These are phyloP conservation scores for Kodamaea derodonti DNA, from an alignment of 1,139 yeast species.

Conservation along the genomic window DNA sequence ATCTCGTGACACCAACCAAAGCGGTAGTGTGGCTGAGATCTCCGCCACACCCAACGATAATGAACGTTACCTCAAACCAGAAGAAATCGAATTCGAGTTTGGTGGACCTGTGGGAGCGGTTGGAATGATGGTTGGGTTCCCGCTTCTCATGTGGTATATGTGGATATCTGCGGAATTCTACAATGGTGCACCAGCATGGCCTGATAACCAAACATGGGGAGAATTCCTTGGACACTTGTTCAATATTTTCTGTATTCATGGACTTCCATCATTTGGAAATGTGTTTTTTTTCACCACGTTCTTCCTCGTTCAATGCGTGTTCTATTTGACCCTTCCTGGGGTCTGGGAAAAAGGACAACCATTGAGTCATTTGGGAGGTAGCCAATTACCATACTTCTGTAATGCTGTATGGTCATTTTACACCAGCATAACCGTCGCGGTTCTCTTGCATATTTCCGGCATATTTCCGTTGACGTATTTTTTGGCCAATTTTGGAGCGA, in stretches of 20 bases:
- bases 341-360: slow-evolving; percentile 95
- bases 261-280: slow-evolving; percentile 64
- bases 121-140: slow-evolving; percentile 94
- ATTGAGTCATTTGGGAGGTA: slow-evolving; percentile 69
- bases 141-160: slow-evolving; percentile 92
- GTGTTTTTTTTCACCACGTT: slow-evolving; percentile 72
- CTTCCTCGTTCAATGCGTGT: slow-evolving; percentile 63
- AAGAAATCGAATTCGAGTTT: slow-evolving; percentile 70
- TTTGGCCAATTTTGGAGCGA: slow-evolving; percentile 80
- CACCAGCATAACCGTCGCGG: slow-evolving; percentile 53
- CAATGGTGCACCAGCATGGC: slow-evolving; percentile 69
- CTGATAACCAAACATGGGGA: slow-evolving; percentile 56
- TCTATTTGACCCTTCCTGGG: slow-evolving; percentile 90
- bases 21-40: too few relatives aligned
- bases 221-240: slow-evolving; percentile 48
- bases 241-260: slow-evolving; percentile 49
- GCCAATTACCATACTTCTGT: slow-evolving; percentile 87
- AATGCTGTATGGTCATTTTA: slow-evolving; percentile 87
- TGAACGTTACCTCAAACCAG: slow-evolving; percentile 28
- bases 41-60: not conserved
- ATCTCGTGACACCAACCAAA: too few relatives aligned
- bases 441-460: slow-evolving; percentile 68
- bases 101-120: slow-evolving; percentile 93
- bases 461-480: slow-evolving; percentile 68
- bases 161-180: slow-evolving; percentile 88